Base-by-base conservation (phyloP, 805 yeast species). In the Brettanomyces nanus region DNA sequence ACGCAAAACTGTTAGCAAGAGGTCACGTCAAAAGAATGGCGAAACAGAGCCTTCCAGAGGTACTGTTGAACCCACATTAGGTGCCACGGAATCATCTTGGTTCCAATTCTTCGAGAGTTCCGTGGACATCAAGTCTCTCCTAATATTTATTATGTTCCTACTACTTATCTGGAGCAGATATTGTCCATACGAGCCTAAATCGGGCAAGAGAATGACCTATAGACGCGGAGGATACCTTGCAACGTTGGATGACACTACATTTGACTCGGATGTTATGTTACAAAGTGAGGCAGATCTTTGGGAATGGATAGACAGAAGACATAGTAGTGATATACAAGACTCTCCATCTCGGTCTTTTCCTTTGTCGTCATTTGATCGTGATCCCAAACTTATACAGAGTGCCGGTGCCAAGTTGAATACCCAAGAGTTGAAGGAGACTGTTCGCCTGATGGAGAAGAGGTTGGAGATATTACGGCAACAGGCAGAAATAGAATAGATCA, bases 211-310 rank as follows among this genome's bases (percentile, higher is more conserved):
- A 6, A 11, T 6, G 20, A 30, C 20, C 14, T 9, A 15, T 6
- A 13, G 17, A 17, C 7, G 28, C n/a, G 18, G n/a, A n/a, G n/a
- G 27, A 10, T 7, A 13, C 27, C 6, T 23, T 10, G 47, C 19
- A 65, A 36, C 63, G 62, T 41, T 62, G 66, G 11, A 46, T 51
- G 4, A 59, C 62, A 34, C 68, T 58, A 45, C 50, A 61, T 39
- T 54, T 65, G 29, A 58, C 67, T 19, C 73, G 13, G 73, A n/a
- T 36, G 61, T 42, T 40, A 60, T 43, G 48, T 48, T 62, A 42
- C 63, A 66, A 39, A 72, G 76, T 42, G 87, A 84, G 56, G 64
- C 69, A 14, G 68, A 69, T 19, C 52, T 84, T 31, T 84, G 92
- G 92, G 69, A 74, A 33, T 84, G 95, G 95, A 66, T 84, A 37